Conservation (phyloP, 768 basidiomycete species). For the Macrolepiota fuliginosa region DNA sequence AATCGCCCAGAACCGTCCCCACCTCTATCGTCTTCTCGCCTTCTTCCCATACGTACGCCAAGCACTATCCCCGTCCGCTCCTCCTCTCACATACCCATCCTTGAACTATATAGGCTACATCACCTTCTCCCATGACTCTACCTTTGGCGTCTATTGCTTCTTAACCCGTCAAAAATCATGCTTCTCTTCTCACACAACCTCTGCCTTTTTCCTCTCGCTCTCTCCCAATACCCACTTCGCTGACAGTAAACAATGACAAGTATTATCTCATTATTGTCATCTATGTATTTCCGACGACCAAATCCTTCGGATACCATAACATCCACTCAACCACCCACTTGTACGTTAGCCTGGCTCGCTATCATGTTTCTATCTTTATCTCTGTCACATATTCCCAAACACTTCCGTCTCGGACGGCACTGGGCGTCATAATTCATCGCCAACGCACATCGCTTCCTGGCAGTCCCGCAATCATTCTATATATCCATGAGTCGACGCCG, state of each 20-base stretch:
- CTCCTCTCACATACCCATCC: neutral
- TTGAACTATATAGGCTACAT: neutral
- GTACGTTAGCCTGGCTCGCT: neutral
- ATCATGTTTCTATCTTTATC: conserved; percentile 1
- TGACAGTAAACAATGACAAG: neutral
- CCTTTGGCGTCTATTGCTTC: neutral
- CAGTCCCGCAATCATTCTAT: neutral
- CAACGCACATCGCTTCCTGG: neutral
- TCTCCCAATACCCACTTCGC: neutral
- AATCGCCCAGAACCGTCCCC: conserved; percentile 1
- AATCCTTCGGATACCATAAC: neutral
- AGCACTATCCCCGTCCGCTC: neutral
- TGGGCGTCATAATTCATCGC: conserved; percentile 2
- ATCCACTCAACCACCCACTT: neutral
- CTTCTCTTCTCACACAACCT: neutral
- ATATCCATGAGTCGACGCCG: neutral
- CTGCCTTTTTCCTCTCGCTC: neutral
- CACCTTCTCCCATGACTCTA: neutral
- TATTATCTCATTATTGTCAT: neutral
- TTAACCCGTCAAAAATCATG: neutral
- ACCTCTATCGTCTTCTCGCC: conserved; percentile 5
- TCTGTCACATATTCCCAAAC: conserved; percentile 3
- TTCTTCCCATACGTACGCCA: conserved; percentile 10
- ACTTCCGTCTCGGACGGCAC: conserved; percentile 11
- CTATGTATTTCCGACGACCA: neutral